Base-by-base conservation (phyloP, 2,329 filamentous ascomycete species). In the Pseudocercospora cruenta region DNA sequence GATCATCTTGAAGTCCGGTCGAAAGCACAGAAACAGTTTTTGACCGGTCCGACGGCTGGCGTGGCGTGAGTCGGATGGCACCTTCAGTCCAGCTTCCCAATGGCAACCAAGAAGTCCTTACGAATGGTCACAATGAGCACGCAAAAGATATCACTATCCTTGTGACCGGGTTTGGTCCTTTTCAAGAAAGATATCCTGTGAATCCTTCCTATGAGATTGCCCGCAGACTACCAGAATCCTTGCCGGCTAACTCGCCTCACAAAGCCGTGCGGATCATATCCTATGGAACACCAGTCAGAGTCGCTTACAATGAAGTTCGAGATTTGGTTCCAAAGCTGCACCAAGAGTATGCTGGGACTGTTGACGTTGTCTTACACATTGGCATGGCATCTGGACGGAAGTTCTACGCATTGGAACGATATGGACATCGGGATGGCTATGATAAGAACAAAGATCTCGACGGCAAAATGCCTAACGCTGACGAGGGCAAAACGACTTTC, bases 141-240 rank as follows among this genome's bases (percentile, higher is more conserved):
- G 24, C 58, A 14, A 66, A 63, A 60, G 63, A 65, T n/a, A 54
- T 74, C 58, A 82, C 79, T 61, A 79, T 84, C 39, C 73, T 84
- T 21, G 78, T 84, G n/a, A 84, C 80, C 21, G 80, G 80, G 2
- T 76, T 75, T 53, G 72, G 71, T 14, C 90, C 93, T 1, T 96
- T 96, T 78, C 88, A 90, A 72, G 83, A 89, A 53, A 89, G 89
- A 47, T 77, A 76, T 74, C 87, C 88, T 28, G 81, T 89, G 66
- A 96, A 96, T 76, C 92, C 93, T 8, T 93, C 92, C 2, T 94
- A 88, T 85, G 86, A 94, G 75, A 94, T 96, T 75, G 88, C 90
- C 58, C 84, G 83, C 26, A 82, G 81, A 21, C 86, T 96, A n/a
- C 89, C 92, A 3, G 78, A 85, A 2, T 85, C 86, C 71, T 85